Base-by-base conservation (phyloP, 352 stramenopile species). In the Hyaloperonospora arabidopsidis region DNA sequence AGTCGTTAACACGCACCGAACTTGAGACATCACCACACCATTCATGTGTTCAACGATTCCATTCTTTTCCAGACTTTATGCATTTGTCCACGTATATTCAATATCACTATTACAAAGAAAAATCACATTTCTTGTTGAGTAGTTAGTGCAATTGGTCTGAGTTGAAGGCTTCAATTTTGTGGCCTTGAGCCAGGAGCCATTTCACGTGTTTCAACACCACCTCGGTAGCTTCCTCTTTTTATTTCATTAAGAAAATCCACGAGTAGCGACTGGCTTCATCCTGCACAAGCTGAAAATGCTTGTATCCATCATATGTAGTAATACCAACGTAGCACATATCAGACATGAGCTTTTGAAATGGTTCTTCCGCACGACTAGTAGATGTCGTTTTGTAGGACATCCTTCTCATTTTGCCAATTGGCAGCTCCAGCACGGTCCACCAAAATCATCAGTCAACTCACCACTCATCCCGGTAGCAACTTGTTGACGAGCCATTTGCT, bases 31-130 rank as follows among this genome's bases (percentile, higher is more conserved):
- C 6, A 59, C 45, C 15, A 59, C 11, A 13, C 36, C 45, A 25
- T 54, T 54, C 35, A 59, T 52, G 7, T 44, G 49, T 25, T 59
- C 45, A 8, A 59, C 35, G 14, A 54, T 13, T 6, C 32, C 51
- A 23, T 51, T 57, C 17, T 57, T 21, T 8, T 51, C 28, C 0
- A 41, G 51, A 29, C 40, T 50, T 14, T 57, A 51, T 0, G 29
- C 28, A 10, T 57, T 57, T 4, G 51, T 50, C 32, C 40, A 51
- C 5, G 14, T 45, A 17, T 35, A 57, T 29, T 50, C 28, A n/a
- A 50, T 57, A 2, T 29, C 41, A 36, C 18, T 1, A 12, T 11
- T 25, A 2, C 21, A 10, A 11, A 57, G 22, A 51, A 46, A 51
- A 1, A n/a, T 15, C 32, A 50, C 41, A 57, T 8, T 1, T 51